Percentiles rank a stretch among this genome's conserved stretches.
Evolutionary conservation across 768 basidiomycete genomes (phyloP).

Genomic region (Trametes elegans): DNA sequence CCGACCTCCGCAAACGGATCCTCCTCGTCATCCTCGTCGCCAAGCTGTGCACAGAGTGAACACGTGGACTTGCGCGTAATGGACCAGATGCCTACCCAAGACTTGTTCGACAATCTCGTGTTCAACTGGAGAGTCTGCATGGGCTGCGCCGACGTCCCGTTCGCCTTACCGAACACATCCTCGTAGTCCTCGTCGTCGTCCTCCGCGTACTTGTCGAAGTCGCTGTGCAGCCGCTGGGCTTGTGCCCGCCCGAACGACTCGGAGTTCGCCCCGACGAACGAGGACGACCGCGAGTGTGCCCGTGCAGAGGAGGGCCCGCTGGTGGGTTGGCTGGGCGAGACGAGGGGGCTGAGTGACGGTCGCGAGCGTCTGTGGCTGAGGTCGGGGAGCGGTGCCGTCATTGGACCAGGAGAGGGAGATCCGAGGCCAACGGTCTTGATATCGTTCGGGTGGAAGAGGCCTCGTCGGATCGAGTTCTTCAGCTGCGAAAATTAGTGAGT

Average conservation of each 20-base stretch:
- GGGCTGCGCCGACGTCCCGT: constrained; percentile 59
- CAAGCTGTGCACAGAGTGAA: constrained; percentile 44
- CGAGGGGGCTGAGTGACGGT: constrained; percentile 49
- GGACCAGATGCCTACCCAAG: constrained; percentile 61
- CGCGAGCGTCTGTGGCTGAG: constrained; percentile 53
- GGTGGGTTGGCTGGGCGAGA: constrained; percentile 22
- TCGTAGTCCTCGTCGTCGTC: constrained; percentile 92
- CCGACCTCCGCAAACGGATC: constrained; percentile 94
- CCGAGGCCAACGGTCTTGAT: constrained; percentile 72
- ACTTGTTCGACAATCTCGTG: constrained; percentile 83
- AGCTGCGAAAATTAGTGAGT: constrained; percentile 35
- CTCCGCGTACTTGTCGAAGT: constrained; percentile 85
- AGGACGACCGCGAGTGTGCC: constrained; percentile 55
- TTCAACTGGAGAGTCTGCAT: constrained; percentile 81
- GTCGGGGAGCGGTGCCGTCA: constrained; percentile 65
- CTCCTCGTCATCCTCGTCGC: constrained; percentile 86
- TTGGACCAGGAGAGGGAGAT: constrained; percentile 51
- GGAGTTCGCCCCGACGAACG: constrained; percentile 35
- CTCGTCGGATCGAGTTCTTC: constrained; percentile 69
- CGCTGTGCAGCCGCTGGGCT: constrained; percentile 53
- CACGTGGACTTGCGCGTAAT: background rate
- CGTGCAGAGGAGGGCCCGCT: constrained; percentile 29
- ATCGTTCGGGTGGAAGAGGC: constrained; percentile 87
- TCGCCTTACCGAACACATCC: constrained; percentile 86
- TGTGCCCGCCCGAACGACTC: constrained; percentile 69